phyloP scores from a whole-genome alignment of 192 early-diverging fungal species.

The Entophlyctis helioformis region DNA sequence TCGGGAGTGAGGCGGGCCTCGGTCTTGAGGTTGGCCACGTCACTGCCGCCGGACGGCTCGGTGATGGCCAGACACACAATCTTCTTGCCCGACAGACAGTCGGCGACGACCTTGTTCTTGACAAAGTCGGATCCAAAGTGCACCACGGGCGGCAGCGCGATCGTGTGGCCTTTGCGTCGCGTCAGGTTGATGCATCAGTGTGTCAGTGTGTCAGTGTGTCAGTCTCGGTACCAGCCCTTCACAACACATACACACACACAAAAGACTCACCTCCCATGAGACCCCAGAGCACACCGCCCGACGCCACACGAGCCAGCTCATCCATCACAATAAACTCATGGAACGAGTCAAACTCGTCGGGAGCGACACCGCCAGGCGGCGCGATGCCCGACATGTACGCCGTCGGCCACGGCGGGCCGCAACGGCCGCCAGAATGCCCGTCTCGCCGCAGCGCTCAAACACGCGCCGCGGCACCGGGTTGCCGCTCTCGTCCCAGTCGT shows the following conservation, averaged over 20 bases:
- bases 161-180: too few relatives aligned
- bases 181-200: too few relatives aligned
- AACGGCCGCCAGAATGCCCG: constrained; percentile 46
- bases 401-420: constrained; percentile 15
- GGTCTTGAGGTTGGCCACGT: constrained; percentile 54
- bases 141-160: constrained; percentile 61
- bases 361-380: constrained; percentile 33
- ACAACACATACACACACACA: too few relatives aligned
- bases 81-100: constrained; percentile 50
- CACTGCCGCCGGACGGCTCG: constrained; percentile 44
- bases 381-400: constrained; percentile 9
- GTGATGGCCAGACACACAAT: constrained; percentile 62
- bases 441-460: constrained; percentile 46
- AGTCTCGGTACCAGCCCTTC: too few relatives aligned
- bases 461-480: constrained; percentile 50
- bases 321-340: constrained; percentile 51
- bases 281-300: constrained; percentile 7
- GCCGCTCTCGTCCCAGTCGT: constrained; percentile 50
- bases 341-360: constrained; percentile 53
- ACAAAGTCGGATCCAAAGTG: constrained; percentile 50
- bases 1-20: constrained; percentile 39
- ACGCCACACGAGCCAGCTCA: constrained; percentile 41
- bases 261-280: constrained; percentile 7
- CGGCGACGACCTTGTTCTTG: constrained; percentile 42
- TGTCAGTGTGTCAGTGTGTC: too few relatives aligned